Evolutionary conservation across 1,284 basidiomycete species (phyloP), one percentile per base, ranked within the genome.

Genomic region (Marasmius sp.): DNA sequence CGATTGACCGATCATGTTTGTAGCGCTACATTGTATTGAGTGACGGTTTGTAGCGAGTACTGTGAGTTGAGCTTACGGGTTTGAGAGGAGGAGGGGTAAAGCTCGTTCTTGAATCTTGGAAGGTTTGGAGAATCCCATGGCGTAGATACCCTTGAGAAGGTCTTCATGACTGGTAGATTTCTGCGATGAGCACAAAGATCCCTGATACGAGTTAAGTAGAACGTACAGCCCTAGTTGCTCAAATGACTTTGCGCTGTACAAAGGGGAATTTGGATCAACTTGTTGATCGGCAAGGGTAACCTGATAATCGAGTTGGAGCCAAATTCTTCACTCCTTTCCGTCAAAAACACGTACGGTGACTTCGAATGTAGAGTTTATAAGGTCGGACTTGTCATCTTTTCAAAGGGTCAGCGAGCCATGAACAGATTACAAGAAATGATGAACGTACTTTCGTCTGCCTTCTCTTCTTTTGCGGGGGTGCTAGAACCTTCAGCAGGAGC

Each of bases 51-150:
- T 22, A 27, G 52, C 27, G 27, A 27, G 27, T 27, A 16, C 14
- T n/a, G 36, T 50, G 48, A 27, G 45, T 70, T 61, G 61, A 33
- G 78, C 89, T 68, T 66, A 97, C 94, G 97, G 97, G 74, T 97
- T 92, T 62, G 88, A 77, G 14, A 99, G 86, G 34, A 99, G 85
- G 43, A 99, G 82, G 3, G 97, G 97, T 34, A 99, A 80, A 22
- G 97, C 97, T 65, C 93, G 91, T 81, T 98, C 97, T 80, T 99
- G 97, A 67, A 99, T 99, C 79, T 99, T 99, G 60, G 95, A 98
- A 4, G 97, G 97, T 76, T 97, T 97, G 59, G 94, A 93, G 78
- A 98, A 99, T 47, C 94, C 94, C 87, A 97, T 93, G 53, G 91
- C 90, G 75, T 96, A 98, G 58, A 99, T 86, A n/a, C 97, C 97